Evolutionary conservation across 78 protist species (phyloP).

Genomic region (Pelomyxa schiedti): DNA sequence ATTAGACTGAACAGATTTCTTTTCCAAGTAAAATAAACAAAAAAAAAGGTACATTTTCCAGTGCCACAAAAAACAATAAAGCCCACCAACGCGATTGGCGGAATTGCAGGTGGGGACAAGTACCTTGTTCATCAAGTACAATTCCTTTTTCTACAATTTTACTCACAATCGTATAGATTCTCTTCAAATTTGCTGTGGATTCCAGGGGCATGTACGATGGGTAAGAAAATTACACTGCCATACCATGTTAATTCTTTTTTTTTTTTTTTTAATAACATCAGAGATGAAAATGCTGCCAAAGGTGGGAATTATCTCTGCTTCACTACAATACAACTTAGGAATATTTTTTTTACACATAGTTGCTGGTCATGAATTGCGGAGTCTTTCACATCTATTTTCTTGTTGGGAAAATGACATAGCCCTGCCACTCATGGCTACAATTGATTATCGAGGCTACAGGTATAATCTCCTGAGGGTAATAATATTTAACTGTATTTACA

Average conservation of each 20-base stretch:
- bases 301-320: neutral
- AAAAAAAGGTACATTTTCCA: constrained; percentile 9
- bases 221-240: constrained; percentile 8
- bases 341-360: constrained; percentile 56
- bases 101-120: constrained; percentile 48
- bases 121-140: constrained; percentile 1
- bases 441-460: constrained; percentile 58
- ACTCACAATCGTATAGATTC: neutral
- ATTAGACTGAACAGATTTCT: neutral
- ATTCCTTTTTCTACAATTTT: neutral
- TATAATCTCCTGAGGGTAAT: constrained; percentile 44
- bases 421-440: constrained; percentile 51
- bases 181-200: constrained; percentile 17
- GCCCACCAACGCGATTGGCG: constrained; percentile 24
- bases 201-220: constrained; percentile 13
- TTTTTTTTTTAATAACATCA: neutral
- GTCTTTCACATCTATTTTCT: constrained; percentile 41
- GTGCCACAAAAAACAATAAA: constrained; percentile 40
- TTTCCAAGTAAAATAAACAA: too few relatives aligned
- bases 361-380: constrained; percentile 54
- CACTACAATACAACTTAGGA: constrained; percentile 3
- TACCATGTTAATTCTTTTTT: constrained; percentile 33
- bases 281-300: neutral
- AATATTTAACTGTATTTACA: too few relatives aligned
- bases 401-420: constrained; percentile 33